phyloP scores from a whole-genome alignment of 2,329 filamentous ascomycete genomes.

The Nemania sp. region DNA sequence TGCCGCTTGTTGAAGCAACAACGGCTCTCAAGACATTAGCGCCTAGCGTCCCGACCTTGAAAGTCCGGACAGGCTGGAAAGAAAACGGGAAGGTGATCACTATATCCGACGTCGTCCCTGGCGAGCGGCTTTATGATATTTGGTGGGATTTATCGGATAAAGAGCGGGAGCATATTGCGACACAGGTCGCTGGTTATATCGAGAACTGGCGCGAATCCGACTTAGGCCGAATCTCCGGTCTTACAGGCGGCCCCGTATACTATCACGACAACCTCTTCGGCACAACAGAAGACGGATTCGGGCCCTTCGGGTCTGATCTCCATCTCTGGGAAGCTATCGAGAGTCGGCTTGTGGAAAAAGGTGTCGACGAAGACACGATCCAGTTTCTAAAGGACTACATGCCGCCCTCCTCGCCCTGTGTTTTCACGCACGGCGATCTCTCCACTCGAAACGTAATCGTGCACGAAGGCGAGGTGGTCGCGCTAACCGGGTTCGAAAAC shows the following conservation, averaged over 20 bases:
- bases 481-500: conserved; percentile 44
- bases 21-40: conserved; percentile 33
- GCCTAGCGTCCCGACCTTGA: conserved; percentile 42
- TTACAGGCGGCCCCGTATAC: conserved; percentile 36
- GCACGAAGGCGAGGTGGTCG: conserved; percentile 28
- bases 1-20: conserved; percentile 40
- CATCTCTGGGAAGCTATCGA: conserved; percentile 42
- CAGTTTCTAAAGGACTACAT: conserved; percentile 40
- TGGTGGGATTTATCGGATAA: conserved; percentile 42
- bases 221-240: conserved; percentile 26
- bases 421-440: conserved; percentile 49
- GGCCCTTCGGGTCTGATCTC: conserved; percentile 42
- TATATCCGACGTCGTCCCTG: conserved; percentile 42
- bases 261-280: conserved; percentile 43
- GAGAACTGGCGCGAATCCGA: conserved; percentile 41
- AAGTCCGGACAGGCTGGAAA: conserved; percentile 47
- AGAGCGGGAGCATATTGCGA: conserved; percentile 40
- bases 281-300: conserved; percentile 32
- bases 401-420: conserved; percentile 43
- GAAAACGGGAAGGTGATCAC: conserved; percentile 47
- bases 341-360: conserved; percentile 23
- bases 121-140: conserved; percentile 45
- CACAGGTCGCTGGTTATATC: conserved; percentile 41
- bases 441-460: conserved; percentile 45
- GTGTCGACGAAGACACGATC: conserved; percentile 34